A percentile compares a stretch with the other conserved stretches of the same genome.
Conservation (phyloP, 1,284 basidiomycete species). For the Veloboletus limbatus region DNA sequence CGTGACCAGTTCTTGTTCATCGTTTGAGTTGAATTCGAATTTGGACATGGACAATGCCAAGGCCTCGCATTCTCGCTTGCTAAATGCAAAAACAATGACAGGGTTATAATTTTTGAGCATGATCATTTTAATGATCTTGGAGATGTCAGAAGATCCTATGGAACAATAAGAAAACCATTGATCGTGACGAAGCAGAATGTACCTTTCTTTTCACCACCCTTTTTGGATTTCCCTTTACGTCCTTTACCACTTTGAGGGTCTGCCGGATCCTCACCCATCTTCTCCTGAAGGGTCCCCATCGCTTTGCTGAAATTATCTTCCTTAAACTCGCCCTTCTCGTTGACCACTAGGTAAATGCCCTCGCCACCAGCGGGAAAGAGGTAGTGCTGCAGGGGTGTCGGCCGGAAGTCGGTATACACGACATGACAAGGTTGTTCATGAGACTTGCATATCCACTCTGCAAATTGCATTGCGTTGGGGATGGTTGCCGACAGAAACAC, state of each 20-base stretch:
- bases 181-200: not conserved
- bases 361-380: slow-evolving; percentile 96
- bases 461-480: slow-evolving; percentile 99
- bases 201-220: slow-evolving; percentile 92
- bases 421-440: slow-evolving; percentile 99
- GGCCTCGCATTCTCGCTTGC: slow-evolving; percentile 96
- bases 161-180: slow-evolving; percentile 9
- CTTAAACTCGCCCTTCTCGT: slow-evolving; percentile 94
- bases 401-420: slow-evolving; percentile 98
- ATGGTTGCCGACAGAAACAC: slow-evolving; percentile 99
- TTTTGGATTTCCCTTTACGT: slow-evolving; percentile 85
- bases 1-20: slow-evolving; percentile 87
- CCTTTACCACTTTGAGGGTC: slow-evolving; percentile 80
- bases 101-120: slow-evolving; percentile 98
- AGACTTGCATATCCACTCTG: slow-evolving; percentile 97
- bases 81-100: slow-evolving; percentile 98
- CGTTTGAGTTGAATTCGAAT: slow-evolving; percentile 93
- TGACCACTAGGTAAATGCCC: slow-evolving; percentile 96
- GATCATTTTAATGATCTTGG: slow-evolving; percentile 99
- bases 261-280: slow-evolving; percentile 90
- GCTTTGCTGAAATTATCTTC: slow-evolving; percentile 99
- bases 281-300: slow-evolving; percentile 89
- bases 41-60: slow-evolving; percentile 92
- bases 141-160: slow-evolving; percentile 88
- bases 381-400: slow-evolving; percentile 97